Percentiles rank a stretch among this genome's conserved stretches.
Conservation (phyloP, 2,329 filamentous ascomycete genomes). For the Purpureocillium takamizusanense region DNA sequence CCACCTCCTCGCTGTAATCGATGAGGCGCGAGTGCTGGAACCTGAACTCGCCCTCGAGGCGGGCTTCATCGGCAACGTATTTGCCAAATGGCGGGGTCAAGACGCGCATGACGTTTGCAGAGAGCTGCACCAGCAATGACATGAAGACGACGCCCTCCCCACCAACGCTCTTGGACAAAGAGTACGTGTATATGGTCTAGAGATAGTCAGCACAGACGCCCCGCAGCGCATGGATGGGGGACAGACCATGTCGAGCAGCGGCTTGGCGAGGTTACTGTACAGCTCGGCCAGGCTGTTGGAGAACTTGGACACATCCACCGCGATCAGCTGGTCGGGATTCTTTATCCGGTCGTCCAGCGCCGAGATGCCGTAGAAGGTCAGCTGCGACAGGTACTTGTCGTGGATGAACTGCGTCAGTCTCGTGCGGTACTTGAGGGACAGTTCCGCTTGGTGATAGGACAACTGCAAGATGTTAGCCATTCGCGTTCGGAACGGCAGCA, state of each 20-base stretch:
- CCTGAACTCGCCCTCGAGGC: slow-evolving; percentile 89
- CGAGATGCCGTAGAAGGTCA: slow-evolving; percentile 96
- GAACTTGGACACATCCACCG: slow-evolving; percentile 93
- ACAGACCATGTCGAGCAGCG: slow-evolving; percentile 77
- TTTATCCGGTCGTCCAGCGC: slow-evolving; percentile 96
- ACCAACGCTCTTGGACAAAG: slow-evolving; percentile 87
- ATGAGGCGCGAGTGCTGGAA: slow-evolving; percentile 93
- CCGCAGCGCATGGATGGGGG: too few species aligned
- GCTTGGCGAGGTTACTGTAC: slow-evolving; percentile 94
- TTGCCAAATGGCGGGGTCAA: slow-evolving; percentile 94
- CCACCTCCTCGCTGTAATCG: slow-evolving; percentile 92
- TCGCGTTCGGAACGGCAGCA: neutral
- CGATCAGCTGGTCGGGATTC: slow-evolving; percentile 95
- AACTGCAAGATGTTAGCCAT: slow-evolving; percentile 44
- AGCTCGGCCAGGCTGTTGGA: slow-evolving; percentile 90
- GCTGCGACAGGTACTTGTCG: slow-evolving; percentile 89
- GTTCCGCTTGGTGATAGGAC: slow-evolving; percentile 92
- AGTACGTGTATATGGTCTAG: slow-evolving; percentile 84
- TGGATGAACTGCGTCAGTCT: slow-evolving; percentile 92
- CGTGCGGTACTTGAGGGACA: slow-evolving; percentile 86
- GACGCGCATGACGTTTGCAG: slow-evolving; percentile 85
- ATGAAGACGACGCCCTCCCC: slow-evolving; percentile 94
- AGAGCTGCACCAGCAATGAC: slow-evolving; percentile 87
- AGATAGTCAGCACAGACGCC: slow-evolving; percentile 16
- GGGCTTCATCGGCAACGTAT: slow-evolving; percentile 93